Conservation (phyloP, 768 basidiomycete genomes). For the Tricholoma furcatifolium region DNA sequence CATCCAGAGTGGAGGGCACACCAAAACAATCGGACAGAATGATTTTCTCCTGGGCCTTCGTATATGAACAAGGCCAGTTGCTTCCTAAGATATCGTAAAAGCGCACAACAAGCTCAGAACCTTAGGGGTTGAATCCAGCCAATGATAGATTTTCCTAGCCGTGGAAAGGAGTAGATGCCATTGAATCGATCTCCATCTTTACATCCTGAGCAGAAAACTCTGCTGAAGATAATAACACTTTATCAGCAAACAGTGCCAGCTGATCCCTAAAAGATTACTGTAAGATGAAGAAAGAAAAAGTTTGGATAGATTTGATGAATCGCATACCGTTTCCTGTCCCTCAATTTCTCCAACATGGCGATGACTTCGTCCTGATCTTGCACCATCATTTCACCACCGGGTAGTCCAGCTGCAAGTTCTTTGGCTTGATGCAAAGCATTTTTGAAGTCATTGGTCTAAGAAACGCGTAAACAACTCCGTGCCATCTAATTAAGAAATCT, state of each 20-base stretch:
- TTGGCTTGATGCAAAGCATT: constrained; percentile 56
- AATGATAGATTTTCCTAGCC: constrained; percentile 24
- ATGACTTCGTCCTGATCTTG: constrained; percentile 74
- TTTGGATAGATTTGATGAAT: neutral
- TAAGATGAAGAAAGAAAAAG: neutral
- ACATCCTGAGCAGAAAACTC: constrained; percentile 22
- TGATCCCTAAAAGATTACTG: constrained; percentile 41
- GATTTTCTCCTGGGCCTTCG: no score
- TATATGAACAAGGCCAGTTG: no score
- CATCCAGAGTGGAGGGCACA: no score
- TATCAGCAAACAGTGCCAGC: constrained; percentile 49
- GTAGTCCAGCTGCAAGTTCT: constrained; percentile 53
- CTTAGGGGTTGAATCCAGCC: no score
- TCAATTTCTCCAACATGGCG: constrained; percentile 60
- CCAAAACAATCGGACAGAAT: no score
- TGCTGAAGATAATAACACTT: constrained; percentile 33
- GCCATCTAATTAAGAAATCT: no score
- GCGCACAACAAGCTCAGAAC: no score
- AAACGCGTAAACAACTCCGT: neutral
- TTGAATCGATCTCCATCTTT: constrained; percentile 73
- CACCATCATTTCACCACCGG: constrained; percentile 70
- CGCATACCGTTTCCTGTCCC: constrained; percentile 60
- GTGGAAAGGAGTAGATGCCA: constrained; percentile 66
- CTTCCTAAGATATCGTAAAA: no score
- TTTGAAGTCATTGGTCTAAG: constrained; percentile 73